Conservation (phyloP, 495 filamentous ascomycete genomes). For the Penicillium angulare region DNA sequence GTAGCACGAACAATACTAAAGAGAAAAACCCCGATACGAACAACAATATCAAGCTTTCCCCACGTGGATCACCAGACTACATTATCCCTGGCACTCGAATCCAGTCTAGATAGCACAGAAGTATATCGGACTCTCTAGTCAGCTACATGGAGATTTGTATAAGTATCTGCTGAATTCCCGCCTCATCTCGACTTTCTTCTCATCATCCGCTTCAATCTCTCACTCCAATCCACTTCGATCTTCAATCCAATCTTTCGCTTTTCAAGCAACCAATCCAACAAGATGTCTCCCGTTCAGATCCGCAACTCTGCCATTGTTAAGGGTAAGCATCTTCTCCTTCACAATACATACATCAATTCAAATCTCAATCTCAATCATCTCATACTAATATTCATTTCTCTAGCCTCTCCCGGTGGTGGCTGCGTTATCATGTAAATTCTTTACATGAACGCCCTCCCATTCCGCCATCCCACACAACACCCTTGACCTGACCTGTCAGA, state of each 20-base stretch:
- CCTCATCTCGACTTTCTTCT: neutral
- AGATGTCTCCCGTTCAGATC: constrained; percentile 35
- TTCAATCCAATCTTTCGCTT: constrained; percentile 26
- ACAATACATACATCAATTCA: neutral
- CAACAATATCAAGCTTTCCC: neutral
- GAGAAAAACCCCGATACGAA: neutral
- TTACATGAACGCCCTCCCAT: constrained; percentile 10
- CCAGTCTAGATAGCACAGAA: no score
- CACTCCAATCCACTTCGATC: constrained; percentile 12
- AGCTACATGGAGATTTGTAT: neutral
- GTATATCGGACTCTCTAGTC: no score
- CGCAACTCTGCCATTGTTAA: constrained; percentile 29
- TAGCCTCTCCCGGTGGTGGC: constrained; percentile 37
- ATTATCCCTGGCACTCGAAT: no score
- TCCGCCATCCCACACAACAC: constrained; percentile 5
- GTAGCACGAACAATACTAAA: neutral
- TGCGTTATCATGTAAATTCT: constrained; percentile 38
- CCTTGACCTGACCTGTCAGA: constrained; percentile 1
- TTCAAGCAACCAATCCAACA: constrained; percentile 26
- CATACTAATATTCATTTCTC: constrained; percentile 15
- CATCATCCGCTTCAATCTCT: constrained; percentile 4
- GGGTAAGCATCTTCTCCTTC: constrained; percentile 21
- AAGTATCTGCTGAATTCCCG: constrained; percentile 7
- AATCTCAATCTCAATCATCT: neutral
- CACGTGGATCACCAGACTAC: no score